phyloP scores from a whole-genome alignment of 768 basidiomycete species.

The Gloeophyllum trabeum region DNA sequence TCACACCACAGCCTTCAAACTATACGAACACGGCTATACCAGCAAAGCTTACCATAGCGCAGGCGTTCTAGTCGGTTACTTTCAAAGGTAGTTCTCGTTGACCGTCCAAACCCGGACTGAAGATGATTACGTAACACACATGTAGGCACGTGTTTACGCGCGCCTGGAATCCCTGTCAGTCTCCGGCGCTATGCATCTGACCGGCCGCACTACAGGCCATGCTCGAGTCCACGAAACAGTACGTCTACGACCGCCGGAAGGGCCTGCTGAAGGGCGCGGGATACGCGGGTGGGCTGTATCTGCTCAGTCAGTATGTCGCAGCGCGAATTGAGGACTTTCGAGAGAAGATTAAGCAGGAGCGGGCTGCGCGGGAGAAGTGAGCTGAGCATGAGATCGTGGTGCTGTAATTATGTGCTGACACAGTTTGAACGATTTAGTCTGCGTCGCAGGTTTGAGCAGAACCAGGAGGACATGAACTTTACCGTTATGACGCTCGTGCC shows the following conservation, averaged over 20 bases:
- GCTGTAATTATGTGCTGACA: neutral
- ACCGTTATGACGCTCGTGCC: conserved; percentile 64
- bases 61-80: too few relatives aligned
- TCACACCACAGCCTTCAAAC: too few relatives aligned
- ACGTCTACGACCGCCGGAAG: conserved; percentile 35
- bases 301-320: conserved; percentile 46
- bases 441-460: conserved; percentile 61
- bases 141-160: too few relatives aligned
- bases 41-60: too few relatives aligned
- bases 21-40: too few relatives aligned
- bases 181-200: too few relatives aligned
- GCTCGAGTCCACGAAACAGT: conserved; percentile 27
- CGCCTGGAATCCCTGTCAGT: too few relatives aligned
- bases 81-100: too few relatives aligned
- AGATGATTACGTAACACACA: neutral
- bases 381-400: conserved; percentile 15
- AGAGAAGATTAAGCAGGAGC: conserved; percentile 46
- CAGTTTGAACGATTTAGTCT: conserved; percentile 30
- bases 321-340: conserved; percentile 58
- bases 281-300: conserved; percentile 51
- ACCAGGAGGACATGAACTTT: conserved; percentile 67
- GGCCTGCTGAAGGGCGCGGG: conserved; percentile 36
- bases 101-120: too few relatives aligned
- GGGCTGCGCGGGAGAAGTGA: conserved; percentile 58
- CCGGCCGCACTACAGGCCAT: too few relatives aligned